Conservation (phyloP, 2,329 filamentous ascomycete genomes). For the Coniella lustricola region DNA sequence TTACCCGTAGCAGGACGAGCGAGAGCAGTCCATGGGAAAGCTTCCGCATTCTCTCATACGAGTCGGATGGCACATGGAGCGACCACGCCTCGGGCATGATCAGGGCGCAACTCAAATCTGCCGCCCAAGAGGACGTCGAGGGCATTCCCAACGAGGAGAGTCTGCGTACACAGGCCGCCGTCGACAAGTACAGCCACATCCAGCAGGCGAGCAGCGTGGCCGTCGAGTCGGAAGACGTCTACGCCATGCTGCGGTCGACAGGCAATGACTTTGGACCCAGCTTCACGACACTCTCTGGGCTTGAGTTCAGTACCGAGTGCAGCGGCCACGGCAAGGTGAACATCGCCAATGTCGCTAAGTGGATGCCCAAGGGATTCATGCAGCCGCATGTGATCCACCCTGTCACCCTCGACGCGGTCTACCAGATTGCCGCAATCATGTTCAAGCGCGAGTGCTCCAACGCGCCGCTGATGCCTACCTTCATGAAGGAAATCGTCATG, state of each 20-base stretch:
- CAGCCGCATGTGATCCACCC: slow-evolving; percentile 7
- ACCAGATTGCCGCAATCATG: background rate
- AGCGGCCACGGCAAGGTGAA: background rate
- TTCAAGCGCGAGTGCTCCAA: slow-evolving; percentile 8
- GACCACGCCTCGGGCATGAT: slow-evolving; percentile 4
- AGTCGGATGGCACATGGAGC: background rate
- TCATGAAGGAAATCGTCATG: slow-evolving; percentile 9
- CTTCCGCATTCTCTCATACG: slow-evolving; percentile 3
- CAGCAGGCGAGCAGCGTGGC: background rate
- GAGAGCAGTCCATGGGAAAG: slow-evolving; percentile 4
- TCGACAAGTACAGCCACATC: background rate
- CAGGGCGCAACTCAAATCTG: background rate
- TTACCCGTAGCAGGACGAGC: background rate
- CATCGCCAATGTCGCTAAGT: background rate
- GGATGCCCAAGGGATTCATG: background rate
- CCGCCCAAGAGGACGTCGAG: background rate
- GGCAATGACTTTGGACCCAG: slow-evolving; percentile 10
- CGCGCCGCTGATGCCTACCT: slow-evolving; percentile 12
- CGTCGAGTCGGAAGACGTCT: background rate
- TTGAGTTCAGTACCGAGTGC: background rate
- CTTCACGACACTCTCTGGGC: slow-evolving; percentile 1
- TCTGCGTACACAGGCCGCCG: background rate
- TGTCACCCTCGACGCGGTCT: background rate
- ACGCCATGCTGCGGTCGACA: background rate
- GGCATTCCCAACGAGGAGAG: background rate